Evolutionary conservation across 2,329 filamentous ascomycete genomes (phyloP), one percentile per base, ranked within the genome.

Genomic region (Phoma sp.): DNA sequence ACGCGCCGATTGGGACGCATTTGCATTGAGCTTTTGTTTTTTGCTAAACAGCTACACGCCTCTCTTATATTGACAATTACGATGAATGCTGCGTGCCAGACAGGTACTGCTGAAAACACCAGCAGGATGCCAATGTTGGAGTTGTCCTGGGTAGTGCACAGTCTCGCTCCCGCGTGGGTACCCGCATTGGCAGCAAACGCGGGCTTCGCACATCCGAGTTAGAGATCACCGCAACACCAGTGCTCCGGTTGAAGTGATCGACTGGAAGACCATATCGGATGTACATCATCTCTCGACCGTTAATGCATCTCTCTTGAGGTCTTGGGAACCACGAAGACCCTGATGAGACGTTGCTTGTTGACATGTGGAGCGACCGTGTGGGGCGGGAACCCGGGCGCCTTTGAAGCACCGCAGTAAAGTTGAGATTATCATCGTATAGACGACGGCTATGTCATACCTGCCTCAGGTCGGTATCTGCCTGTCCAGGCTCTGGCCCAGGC

Each of bases 401-500:
- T 9, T 29, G 27, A 29, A 29, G 18, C 18, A 18, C 18, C 2
- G 18, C 27, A 29, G 27, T 29, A 32, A 8, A 46, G 36, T 40
- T 11, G 11, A 27, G 4, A 46, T 38, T 14, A 32, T n/a, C 2
- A 13, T 30, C 7, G 23, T 18, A 9, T 32, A 33, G 18, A 38
- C 40, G 25, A 32, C 32, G 35, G 32, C 23, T 45, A 25, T 29
- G 27, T 18, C 22, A 11, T 42, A 32, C 25, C 11, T 37, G 9
- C 14, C 27, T 48, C n/a, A 54, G 14, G 18, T 40, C 14, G 51
- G 51, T 48, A 54, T 44, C 18, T 41, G 42, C 27, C 35, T 41
- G 24, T 56, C 47, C 13, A 56, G 33, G 29, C 47, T 56, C 38
- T 56, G 53, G 32, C 43, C 47, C 10, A 52, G 33, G 27, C 47